Evolutionary conservation across 768 basidiomycete species (phyloP).

Genomic region (Mycena belliarum): DNA sequence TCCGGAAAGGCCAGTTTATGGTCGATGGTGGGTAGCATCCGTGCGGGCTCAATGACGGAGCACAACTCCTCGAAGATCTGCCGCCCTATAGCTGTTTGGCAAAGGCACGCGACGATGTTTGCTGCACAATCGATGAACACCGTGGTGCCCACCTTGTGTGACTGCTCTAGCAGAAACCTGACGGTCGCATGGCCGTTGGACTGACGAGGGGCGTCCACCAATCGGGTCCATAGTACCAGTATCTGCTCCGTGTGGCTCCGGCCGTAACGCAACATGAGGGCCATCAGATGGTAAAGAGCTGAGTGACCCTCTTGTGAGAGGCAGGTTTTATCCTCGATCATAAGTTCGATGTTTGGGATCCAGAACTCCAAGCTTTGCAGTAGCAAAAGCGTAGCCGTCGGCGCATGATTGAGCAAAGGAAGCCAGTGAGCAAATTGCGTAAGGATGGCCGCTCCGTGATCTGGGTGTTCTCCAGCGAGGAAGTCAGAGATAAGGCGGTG

Average conservation of each 20-base stretch:
- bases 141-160: conserved; percentile 77
- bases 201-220: conserved; percentile 71
- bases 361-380: conserved; percentile 83
- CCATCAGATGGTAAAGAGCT: conserved; percentile 78
- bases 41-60: conserved; percentile 77
- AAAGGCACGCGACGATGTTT: conserved; percentile 81
- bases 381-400: conserved; percentile 55
- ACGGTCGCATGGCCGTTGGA: conserved; percentile 79
- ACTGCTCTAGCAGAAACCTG: conserved; percentile 85
- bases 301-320: conserved; percentile 61
- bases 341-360: conserved; percentile 75
- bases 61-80: conserved; percentile 84
- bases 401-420: conserved; percentile 57
- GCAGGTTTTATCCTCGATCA: conserved; percentile 56
- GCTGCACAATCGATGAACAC: conserved; percentile 79
- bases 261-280: conserved; percentile 77
- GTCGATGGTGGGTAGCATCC: conserved; percentile 79
- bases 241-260: conserved; percentile 80
- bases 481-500: conserved; percentile 77
- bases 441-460: conserved; percentile 64
- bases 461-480: conserved; percentile 76
- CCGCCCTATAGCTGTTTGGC: conserved; percentile 70
- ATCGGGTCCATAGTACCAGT: conserved; percentile 71
- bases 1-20: conserved; percentile 66
- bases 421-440: conserved; percentile 73